Evolutionary conservation across 1,284 basidiomycete species (phyloP).

Genomic region (Rhizoctonia solani): DNA sequence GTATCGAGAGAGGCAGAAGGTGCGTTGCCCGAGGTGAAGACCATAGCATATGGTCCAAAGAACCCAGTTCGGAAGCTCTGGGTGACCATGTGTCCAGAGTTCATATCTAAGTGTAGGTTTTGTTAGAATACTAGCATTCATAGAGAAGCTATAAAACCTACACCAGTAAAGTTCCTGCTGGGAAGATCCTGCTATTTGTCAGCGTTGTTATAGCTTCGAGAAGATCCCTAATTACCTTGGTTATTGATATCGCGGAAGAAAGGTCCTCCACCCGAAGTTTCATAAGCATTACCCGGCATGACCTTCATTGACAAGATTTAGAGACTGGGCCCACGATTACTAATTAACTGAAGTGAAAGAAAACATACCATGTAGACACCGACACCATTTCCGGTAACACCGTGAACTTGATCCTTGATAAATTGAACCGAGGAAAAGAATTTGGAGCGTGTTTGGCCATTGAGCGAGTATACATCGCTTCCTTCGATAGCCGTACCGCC

Average conservation of each 20-base stretch:
- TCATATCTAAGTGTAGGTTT: conserved; percentile 30
- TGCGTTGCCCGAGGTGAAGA: conserved; percentile 32
- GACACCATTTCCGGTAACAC: conserved; percentile 32
- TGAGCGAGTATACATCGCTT: conserved; percentile 52
- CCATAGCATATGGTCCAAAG: conserved; percentile 38
- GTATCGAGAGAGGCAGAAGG: conserved; percentile 46
- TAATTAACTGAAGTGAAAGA: no score
- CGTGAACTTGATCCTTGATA: conserved; percentile 24
- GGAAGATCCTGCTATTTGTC: conserved; percentile 14
- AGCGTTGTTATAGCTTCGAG: no score
- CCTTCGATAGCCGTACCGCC: conserved; percentile 52
- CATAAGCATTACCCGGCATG: conserved; percentile 51
- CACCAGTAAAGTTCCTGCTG: conserved; percentile 39
- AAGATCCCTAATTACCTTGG: conserved; percentile 16
- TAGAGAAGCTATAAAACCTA: no score
- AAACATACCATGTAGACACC: conserved; percentile 27
- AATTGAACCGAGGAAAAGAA: conserved; percentile 40
- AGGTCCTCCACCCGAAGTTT: conserved; percentile 51
- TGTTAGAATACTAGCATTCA: background rate
- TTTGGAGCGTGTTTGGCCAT: conserved; percentile 56
- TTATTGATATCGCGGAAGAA: conserved; percentile 39
- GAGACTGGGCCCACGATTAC: background rate
- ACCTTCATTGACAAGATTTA: no score
- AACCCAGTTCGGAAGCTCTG: conserved; percentile 35
- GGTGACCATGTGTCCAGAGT: conserved; percentile 38